Evolutionary conservation across 1,139 yeast genomes (phyloP).

Genomic region (Candida sp.): DNA sequence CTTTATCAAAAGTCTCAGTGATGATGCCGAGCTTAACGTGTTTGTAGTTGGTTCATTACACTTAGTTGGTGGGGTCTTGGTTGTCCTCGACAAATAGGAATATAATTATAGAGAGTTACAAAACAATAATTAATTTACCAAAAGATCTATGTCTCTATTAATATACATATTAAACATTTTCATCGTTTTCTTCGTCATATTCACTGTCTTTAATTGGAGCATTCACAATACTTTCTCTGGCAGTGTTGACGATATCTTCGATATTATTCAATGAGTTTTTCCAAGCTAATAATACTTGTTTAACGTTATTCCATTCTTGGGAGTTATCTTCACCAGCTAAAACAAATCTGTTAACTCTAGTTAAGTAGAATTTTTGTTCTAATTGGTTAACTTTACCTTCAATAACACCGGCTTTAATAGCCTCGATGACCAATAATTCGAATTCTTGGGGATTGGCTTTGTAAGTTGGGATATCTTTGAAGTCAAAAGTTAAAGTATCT

Average conservation of each 20-base stretch:
- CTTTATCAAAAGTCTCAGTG: constrained; percentile 43
- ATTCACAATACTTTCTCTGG: constrained; percentile 43
- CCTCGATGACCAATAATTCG: constrained; percentile 40
- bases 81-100: constrained; percentile 58
- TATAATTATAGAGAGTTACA: too few relatives aligned
- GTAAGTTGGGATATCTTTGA: constrained; percentile 35
- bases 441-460: constrained; percentile 32
- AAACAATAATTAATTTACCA: not conserved
- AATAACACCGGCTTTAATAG: constrained; percentile 42
- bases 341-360: constrained; percentile 41
- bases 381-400: constrained; percentile 49
- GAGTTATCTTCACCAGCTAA: constrained; percentile 36
- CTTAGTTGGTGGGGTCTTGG: constrained; percentile 89
- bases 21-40: constrained; percentile 52
- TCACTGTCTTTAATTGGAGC: constrained; percentile 1
- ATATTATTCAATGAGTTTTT: constrained; percentile 38
- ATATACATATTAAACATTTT: not conserved
- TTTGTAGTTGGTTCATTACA: constrained; percentile 95
- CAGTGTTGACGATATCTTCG: constrained; percentile 39
- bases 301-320: constrained; percentile 37
- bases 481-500: constrained; percentile 24
- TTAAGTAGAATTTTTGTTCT: constrained; percentile 39
- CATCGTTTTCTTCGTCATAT: constrained; percentile 1
- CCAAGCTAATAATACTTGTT: constrained; percentile 37
- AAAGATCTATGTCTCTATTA: not conserved